Base-by-base conservation (phyloP, 306 rosid species). In the Vicia sativa region DNA sequence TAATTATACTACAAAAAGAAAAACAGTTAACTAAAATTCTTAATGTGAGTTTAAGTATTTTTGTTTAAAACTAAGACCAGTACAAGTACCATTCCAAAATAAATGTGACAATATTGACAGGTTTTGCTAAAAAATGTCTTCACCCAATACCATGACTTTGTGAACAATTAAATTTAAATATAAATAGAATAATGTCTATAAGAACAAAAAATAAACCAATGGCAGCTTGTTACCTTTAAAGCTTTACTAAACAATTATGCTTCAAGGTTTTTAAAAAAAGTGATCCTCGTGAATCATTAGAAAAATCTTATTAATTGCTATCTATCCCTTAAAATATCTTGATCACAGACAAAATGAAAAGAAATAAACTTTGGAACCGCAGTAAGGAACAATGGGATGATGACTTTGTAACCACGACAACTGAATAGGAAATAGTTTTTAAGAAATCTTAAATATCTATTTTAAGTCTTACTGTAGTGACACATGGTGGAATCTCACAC, bases 181-280 rank as follows among this genome's bases (percentile, higher is more conserved):
- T 44, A 13, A 44, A 44, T n/a, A 44, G 26, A 56, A 13, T 3
- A 37, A 53, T 34, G 63, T 26, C 14, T 55, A 5, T 31, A 8
- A 4, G 14, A 48, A 9, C 9, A 26, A 49, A 34, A 77, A 63
- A 45, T 31, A 77, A 49, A 34, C 49, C 44, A 9, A 62, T 55
- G 45, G 28, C 19, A 34, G 61, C 62, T 65, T 65, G 43, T 15
- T 26, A 37, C 77, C 64, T 56, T 9, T 28, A 53, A 77, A 77
- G 35, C 11, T 43, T 62, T 43, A 72, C 35, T 11, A 29, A 34
- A 41, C 38, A 34, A 29, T 65, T 23, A 52, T 18, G 21, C 25
- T 14, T 48, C 23, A 13, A 2, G 44, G 65, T 37, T 18, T 21
- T 46, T 25, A 29, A 19, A 64, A 58, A 35, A 46, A 29, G 50